Evolutionary conservation across 495 filamentous ascomycete species (phyloP), one percentile per base, ranked within the genome.

Genomic region (Penicillium malachiteum): DNA sequence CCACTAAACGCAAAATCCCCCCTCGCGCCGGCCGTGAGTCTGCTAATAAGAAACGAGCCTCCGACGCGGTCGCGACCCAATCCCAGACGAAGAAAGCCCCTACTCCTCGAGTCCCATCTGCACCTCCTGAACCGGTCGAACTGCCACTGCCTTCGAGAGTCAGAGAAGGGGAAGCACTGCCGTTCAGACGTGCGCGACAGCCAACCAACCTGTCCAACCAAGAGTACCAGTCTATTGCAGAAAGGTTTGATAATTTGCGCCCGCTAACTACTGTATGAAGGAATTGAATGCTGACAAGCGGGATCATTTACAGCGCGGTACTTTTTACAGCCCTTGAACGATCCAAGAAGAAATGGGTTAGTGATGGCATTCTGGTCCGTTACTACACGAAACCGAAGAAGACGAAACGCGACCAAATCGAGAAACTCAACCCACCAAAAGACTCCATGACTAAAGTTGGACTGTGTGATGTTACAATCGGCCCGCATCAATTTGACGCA

Each of bases 311-410:
- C 57, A 97, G 93, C 70, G 90, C 88, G 47, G 89, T 99, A 7
- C 78, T 97, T 46, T 79, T 86, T 47, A 84, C 89, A 49, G 92
- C 95, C 4, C 79, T 99, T 14, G 78, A 86, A 46, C 84, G 90
- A 48, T 97, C 95, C 46, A 90, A 90, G 51, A 82, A 87, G 60
- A 88, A 85, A 83, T 97, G 95, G 95, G 80, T 91, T 8, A 86
- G 79, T 60, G 91, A 96, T 58, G 87, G 89, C 14, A 86, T 96
- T 35, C 89, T 99, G 56, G 91, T 94, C 56, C 89, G 88, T 60
- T 97, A 95, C 71, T 97, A 92, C 87, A 87, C 87, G 10, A 96
- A 97, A 62, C 91, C 92, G 6, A 81, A 83, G 52, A 96, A 92
- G 75, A 84, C 85, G 48, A 91, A 89, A 72, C 85, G 89, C 26